Evolutionary conservation across 139 green algal genomes (phyloP).

Genomic region (Picochlorum sp.): DNA sequence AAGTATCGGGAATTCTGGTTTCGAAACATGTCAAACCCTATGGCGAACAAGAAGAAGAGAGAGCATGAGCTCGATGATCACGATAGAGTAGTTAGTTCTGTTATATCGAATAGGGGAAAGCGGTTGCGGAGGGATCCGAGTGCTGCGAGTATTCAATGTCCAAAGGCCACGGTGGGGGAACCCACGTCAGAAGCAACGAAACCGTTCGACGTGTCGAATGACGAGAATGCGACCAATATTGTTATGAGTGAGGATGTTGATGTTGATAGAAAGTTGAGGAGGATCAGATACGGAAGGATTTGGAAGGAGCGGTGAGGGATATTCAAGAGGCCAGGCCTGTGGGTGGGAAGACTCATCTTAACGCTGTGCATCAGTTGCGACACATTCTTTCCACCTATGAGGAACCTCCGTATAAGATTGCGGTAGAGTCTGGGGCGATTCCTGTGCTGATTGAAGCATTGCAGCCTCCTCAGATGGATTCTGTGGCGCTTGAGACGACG

Average conservation of each 20-base stretch:
- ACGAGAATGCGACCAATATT: not conserved
- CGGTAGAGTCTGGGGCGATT: slow-evolving; percentile 16
- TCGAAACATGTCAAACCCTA: too few species aligned
- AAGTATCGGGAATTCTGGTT: too few species aligned
- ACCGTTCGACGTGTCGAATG: not conserved
- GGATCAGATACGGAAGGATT: not conserved
- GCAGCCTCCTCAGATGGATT: slow-evolving; percentile 16
- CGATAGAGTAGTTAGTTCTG: not conserved
- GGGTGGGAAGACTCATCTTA: slow-evolving; percentile 5
- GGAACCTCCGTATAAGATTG: not conserved
- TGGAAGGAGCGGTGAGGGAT: slow-evolving; percentile 2
- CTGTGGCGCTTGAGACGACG: slow-evolving; percentile 14
- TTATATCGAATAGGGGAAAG: slow-evolving; percentile 5
- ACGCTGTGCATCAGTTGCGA: slow-evolving; percentile 18
- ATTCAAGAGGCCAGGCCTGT: slow-evolving; percentile 13
- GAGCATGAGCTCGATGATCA: not conserved
- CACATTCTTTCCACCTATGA: slow-evolving; percentile 24
- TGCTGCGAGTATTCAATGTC: slow-evolving; percentile 4
- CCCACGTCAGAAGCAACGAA: not conserved
- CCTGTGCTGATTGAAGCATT: slow-evolving; percentile 20
- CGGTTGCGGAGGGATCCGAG: slow-evolving; percentile 21
- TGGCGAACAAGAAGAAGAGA: not conserved
- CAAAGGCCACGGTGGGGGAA: not conserved
- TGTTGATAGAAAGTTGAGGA: too few species aligned
- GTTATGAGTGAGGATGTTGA: not conserved